Conservation (phyloP, 208 protist genomes). For the Herpetomonas muscarum region DNA sequence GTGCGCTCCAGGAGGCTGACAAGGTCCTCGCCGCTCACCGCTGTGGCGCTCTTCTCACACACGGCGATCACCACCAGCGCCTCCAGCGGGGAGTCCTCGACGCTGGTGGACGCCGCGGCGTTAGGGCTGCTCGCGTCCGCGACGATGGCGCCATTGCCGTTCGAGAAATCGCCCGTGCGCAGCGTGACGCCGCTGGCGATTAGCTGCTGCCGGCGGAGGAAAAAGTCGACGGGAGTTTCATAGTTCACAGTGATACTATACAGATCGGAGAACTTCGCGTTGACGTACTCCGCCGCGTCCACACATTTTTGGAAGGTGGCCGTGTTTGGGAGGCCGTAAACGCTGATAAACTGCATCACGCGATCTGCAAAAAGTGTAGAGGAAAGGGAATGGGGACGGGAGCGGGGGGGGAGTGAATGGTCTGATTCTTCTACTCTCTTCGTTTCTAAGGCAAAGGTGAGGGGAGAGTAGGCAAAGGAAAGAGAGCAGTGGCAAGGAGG, state of each 20-base stretch:
- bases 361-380: neutral
- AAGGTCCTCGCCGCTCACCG: conserved; percentile 46
- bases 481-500: too few species aligned
- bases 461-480: too few species aligned
- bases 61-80: conserved; percentile 23
- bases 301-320: conserved; percentile 66
- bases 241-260: conserved; percentile 47
- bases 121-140: too few species aligned
- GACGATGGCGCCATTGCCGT: too few species aligned
- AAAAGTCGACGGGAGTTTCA: conserved; percentile 66
- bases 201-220: conserved; percentile 30
- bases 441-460: too few species aligned
- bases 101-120: too few species aligned
- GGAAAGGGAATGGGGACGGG: too few species aligned
- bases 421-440: too few species aligned
- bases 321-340: conserved; percentile 59
- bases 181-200: conserved; percentile 13
- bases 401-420: too few species aligned
- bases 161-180: neutral
- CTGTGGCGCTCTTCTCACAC: conserved; percentile 5
- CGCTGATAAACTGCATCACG: conserved; percentile 23
- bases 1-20: conserved; percentile 23
- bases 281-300: conserved; percentile 69
- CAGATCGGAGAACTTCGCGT: conserved; percentile 38
- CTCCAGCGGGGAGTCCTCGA: neutral